Conservation (phyloP, 1,284 basidiomycete genomes). For the Ustilago vetiveriae region DNA sequence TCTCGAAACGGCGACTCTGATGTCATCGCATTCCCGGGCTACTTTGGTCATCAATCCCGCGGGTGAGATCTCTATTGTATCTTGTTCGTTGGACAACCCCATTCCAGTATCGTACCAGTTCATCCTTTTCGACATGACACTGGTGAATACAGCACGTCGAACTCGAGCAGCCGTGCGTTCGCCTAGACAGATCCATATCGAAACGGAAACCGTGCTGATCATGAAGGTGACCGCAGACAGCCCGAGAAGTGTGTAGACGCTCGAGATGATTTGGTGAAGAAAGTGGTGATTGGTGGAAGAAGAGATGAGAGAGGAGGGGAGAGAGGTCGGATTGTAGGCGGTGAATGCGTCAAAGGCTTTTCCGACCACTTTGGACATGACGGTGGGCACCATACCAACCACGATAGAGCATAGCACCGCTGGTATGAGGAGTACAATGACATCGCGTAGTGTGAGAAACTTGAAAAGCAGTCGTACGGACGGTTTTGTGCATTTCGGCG, state of each 20-base stretch:
- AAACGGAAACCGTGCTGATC: constrained; percentile 79
- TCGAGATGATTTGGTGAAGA: constrained; percentile 71
- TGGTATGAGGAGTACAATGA: constrained; percentile 72
- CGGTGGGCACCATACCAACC: constrained; percentile 83
- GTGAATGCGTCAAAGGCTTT: constrained; percentile 83
- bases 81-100: constrained; percentile 13
- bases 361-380: constrained; percentile 91
- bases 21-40: constrained; percentile 91
- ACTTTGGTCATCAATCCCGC: constrained; percentile 95
- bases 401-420: constrained; percentile 77
- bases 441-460: constrained; percentile 42
- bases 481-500: constrained; percentile 15
- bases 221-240: constrained; percentile 78
- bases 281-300: constrained; percentile 73
- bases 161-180: constrained; percentile 81
- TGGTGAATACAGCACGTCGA: constrained; percentile 76
- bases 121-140: constrained; percentile 79
- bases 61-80: constrained; percentile 69
- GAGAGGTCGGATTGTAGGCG: constrained; percentile 70
- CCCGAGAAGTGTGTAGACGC: constrained; percentile 74
- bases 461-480: constrained; percentile 51
- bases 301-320: constrained; percentile 64
- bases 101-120: constrained; percentile 67
- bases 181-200: constrained; percentile 86
- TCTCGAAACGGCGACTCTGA: constrained; percentile 82